These are phyloP conservation scores for Stromatinia cepivora DNA, from an alignment of 2,329 filamentous ascomycete species.

Conservation along the genomic window DNA sequence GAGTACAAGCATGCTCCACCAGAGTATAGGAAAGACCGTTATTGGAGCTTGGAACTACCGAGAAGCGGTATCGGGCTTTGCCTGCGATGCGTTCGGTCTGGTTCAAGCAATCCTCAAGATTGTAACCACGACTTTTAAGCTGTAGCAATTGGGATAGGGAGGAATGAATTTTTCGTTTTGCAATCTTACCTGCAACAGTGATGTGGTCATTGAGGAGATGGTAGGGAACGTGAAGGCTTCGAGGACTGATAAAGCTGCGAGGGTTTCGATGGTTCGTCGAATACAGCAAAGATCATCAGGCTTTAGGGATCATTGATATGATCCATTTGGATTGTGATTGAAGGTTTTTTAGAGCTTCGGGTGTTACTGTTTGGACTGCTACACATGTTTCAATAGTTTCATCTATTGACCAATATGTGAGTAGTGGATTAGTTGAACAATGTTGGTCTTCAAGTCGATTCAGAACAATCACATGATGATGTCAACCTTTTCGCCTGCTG, in stretches of 20 bases:
- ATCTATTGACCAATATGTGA: too few relatives aligned
- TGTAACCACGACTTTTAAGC: neutral
- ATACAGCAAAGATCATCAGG: neutral
- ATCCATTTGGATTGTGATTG: too few relatives aligned
- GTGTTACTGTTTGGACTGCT: too few relatives aligned
- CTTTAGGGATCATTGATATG: too few relatives aligned
- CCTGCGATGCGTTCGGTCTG: constrained; percentile 24
- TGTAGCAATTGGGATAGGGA: neutral
- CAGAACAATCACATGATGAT: too few relatives aligned
- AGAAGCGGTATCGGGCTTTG: constrained; percentile 24
- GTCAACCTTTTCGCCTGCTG: too few relatives aligned
- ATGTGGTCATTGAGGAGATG: neutral
- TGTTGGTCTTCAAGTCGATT: too few relatives aligned
- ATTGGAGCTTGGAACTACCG: constrained; percentile 14
- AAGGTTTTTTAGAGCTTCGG: too few relatives aligned
- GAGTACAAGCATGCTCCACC: constrained; percentile 17
- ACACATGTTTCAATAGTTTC: too few relatives aligned
- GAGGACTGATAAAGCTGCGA: too few relatives aligned
- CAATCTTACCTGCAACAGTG: neutral
- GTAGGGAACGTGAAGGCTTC: neutral
- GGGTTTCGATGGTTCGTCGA: neutral
- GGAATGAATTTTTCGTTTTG: neutral
- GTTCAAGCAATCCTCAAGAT: constrained; percentile 15
- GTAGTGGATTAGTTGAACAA: too few relatives aligned
- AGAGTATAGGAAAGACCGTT: constrained; percentile 21